phyloP scores from a whole-genome alignment of 108 stramenopile species.

The Nannochloropsis gaditana region DNA sequence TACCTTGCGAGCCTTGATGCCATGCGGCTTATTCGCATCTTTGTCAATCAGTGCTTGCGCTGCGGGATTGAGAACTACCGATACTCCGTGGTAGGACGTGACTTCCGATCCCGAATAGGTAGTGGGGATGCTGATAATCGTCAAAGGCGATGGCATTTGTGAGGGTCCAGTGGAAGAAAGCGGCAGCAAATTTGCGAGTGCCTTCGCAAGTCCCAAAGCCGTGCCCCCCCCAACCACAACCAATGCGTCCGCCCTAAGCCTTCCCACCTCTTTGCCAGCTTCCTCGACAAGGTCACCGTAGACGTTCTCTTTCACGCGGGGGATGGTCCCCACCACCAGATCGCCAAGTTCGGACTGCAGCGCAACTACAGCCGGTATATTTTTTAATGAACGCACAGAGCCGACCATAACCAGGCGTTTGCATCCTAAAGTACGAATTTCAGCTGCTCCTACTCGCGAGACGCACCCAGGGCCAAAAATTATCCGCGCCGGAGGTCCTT shows the following conservation, averaged over 20 bases:
- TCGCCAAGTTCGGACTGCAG: neutral
- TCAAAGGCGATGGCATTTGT: neutral
- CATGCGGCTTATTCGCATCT: neutral
- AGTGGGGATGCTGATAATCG: neutral
- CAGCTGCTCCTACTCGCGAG: neutral
- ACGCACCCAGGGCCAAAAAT: neutral
- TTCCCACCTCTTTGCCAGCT: neutral
- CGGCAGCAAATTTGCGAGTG: neutral
- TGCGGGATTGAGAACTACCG: neutral
- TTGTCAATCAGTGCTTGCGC: too few relatives aligned
- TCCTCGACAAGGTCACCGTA: neutral
- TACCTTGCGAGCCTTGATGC: neutral
- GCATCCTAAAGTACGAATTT: neutral
- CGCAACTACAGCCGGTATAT: neutral
- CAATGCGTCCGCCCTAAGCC: neutral
- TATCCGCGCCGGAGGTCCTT: neutral
- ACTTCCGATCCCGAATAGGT: neutral
- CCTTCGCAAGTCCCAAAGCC: neutral
- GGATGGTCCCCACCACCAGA: neutral
- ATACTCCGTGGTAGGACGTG: neutral
- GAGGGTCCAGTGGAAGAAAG: neutral
- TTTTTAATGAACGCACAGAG: neutral
- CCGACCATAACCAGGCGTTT: neutral
- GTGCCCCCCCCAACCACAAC: neutral
- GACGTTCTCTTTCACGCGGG: neutral